phyloP scores from a whole-genome alignment of 2,329 filamentous ascomycete genomes.

The Microdochium bolleyi region DNA sequence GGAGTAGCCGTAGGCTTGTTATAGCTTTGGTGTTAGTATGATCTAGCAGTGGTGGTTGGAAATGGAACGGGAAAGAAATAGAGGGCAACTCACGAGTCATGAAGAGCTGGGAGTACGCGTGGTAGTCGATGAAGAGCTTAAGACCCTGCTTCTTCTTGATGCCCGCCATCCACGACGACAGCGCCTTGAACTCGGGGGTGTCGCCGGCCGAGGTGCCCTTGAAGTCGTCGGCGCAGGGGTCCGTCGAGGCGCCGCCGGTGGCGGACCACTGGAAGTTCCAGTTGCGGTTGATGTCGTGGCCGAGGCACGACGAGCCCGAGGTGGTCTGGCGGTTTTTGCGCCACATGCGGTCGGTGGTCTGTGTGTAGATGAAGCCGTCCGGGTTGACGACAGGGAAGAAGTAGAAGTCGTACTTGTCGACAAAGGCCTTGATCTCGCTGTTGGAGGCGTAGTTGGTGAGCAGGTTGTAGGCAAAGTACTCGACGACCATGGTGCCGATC shows the following conservation, averaged over 20 bases:
- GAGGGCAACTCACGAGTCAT: slow-evolving; percentile 30
- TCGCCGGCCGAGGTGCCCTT: slow-evolving; percentile 30
- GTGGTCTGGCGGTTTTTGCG: slow-evolving; percentile 41
- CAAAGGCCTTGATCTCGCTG: slow-evolving; percentile 29
- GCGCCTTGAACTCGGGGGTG: slow-evolving; percentile 37
- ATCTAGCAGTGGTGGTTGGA: slow-evolving; percentile 54
- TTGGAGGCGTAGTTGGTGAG: slow-evolving; percentile 31
- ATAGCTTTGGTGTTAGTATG: slow-evolving; percentile 27
- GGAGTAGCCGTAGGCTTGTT: slow-evolving; percentile 48
- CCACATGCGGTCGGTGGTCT: slow-evolving; percentile 41
- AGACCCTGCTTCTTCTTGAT: slow-evolving; percentile 31
- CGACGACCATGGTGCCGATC: slow-evolving; percentile 43
- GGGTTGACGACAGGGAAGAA: slow-evolving; percentile 46
- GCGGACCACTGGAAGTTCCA: slow-evolving; percentile 39
- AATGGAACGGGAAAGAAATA: slow-evolving; percentile 63
- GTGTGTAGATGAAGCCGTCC: slow-evolving; percentile 43
- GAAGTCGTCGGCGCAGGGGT: slow-evolving; percentile 37
- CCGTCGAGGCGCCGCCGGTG: slow-evolving; percentile 35
- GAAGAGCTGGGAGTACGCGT: slow-evolving; percentile 48
- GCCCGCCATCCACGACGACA: slow-evolving; percentile 30
- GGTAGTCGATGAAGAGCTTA: slow-evolving; percentile 51
- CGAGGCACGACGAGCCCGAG: slow-evolving; percentile 30
- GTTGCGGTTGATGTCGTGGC: slow-evolving; percentile 45
- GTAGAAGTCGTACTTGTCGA: slow-evolving; percentile 52
- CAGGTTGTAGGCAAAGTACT: slow-evolving; percentile 40